These are phyloP conservation scores for Schizothecium vesticola DNA, from an alignment of 495 filamentous ascomycete genomes.

Conservation along the genomic window DNA sequence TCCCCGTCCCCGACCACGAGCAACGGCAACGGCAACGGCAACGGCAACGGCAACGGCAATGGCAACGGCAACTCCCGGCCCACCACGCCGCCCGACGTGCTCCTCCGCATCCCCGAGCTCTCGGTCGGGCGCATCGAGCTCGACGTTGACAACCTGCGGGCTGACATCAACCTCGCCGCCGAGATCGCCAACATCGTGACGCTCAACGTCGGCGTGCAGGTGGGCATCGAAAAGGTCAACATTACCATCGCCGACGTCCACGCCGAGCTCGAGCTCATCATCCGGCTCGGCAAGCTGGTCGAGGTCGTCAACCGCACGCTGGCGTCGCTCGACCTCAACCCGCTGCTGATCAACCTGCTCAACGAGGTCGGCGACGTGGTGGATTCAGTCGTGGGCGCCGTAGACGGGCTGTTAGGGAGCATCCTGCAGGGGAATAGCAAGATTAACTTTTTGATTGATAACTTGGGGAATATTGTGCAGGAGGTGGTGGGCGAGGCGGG, in stretches of 20 bases:
- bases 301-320: constrained; percentile 56
- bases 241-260: constrained; percentile 54
- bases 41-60: constrained; percentile 6
- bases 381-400: constrained; percentile 46
- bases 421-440: constrained; percentile 48
- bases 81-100: constrained; percentile 45
- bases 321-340: constrained; percentile 51
- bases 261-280: constrained; percentile 50
- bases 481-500: constrained; percentile 40
- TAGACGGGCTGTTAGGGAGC: constrained; percentile 49
- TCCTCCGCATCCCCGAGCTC: constrained; percentile 48
- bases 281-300: constrained; percentile 51
- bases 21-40: constrained; percentile 1
- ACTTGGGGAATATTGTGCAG: constrained; percentile 55
- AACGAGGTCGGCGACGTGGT: constrained; percentile 47
- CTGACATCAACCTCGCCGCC: constrained; percentile 53
- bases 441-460: constrained; percentile 52
- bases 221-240: constrained; percentile 51
- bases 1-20: constrained; percentile 7
- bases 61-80: neutral
- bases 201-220: constrained; percentile 50
- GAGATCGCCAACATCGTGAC: constrained; percentile 49
- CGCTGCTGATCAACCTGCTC: constrained; percentile 49
- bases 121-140: constrained; percentile 52
- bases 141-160: constrained; percentile 48